Conservation (phyloP, 768 basidiomycete species). For the Paxillus involutus region DNA sequence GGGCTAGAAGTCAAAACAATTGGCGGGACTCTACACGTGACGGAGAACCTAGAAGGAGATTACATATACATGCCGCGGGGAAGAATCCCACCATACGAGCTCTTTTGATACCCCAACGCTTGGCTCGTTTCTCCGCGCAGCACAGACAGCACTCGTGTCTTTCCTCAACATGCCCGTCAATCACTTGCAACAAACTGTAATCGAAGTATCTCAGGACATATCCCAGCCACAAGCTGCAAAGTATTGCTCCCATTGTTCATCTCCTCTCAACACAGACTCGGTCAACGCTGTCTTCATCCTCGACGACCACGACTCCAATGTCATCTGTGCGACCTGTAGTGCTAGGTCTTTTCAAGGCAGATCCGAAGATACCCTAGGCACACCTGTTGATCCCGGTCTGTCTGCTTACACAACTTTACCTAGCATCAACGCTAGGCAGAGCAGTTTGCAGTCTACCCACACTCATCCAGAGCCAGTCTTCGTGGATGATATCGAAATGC, state of each 20-base stretch:
- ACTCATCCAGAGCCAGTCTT: conserved; percentile 25
- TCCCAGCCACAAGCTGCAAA: conserved; percentile 29
- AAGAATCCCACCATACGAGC: neutral
- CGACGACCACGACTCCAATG: conserved; percentile 25
- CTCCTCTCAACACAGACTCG: conserved; percentile 28
- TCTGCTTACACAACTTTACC: conserved; percentile 19
- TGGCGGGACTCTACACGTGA: neutral
- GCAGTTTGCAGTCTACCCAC: conserved; percentile 14
- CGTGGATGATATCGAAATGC: conserved; percentile 39
- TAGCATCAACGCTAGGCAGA: conserved; percentile 5
- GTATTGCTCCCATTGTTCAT: conserved; percentile 32
- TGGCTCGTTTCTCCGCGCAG: neutral
- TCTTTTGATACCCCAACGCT: too few relatives aligned
- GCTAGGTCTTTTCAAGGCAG: conserved; percentile 22
- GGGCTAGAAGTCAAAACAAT: neutral
- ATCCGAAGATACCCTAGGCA: conserved; percentile 6
- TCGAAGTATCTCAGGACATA: conserved; percentile 23
- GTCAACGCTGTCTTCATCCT: conserved; percentile 25
- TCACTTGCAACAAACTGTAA: conserved; percentile 8
- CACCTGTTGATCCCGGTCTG: conserved; percentile 30
- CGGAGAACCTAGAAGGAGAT: neutral
- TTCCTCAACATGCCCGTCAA: conserved; percentile 12
- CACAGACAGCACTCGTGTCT: neutral
- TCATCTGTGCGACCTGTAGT: conserved; percentile 51
- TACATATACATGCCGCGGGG: neutral